Conservation (phyloP, 306 rosid species). For the Cucumis hystrix region DNA sequence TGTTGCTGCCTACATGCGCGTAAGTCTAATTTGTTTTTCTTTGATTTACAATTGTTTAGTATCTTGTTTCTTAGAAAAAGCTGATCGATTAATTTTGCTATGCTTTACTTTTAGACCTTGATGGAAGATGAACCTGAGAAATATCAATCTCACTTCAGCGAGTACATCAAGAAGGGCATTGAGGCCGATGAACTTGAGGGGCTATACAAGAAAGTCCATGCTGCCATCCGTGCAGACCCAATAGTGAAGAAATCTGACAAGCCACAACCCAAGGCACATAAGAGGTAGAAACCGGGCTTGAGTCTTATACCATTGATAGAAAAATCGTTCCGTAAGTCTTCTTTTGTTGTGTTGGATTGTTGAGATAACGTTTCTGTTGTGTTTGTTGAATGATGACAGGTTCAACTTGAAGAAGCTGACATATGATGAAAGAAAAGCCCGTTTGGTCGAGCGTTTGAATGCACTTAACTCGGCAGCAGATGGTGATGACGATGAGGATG, state of each 20-base stretch:
- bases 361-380: not conserved
- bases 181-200: constrained; percentile 50
- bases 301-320: not conserved
- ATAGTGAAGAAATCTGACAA: constrained; percentile 29
- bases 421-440: constrained; percentile 49
- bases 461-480: constrained; percentile 49
- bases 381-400: constrained; percentile 11
- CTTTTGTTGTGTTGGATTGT: not conserved
- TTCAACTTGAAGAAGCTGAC: constrained; percentile 60
- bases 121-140: constrained; percentile 79
- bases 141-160: constrained; percentile 60
- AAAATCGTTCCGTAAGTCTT: not conserved
- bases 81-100: not conserved
- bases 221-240: constrained; percentile 71
- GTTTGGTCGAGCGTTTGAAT: constrained; percentile 36
- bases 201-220: constrained; percentile 72
- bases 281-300: constrained; percentile 26
- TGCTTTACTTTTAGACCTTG: constrained; percentile 20
- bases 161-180: constrained; percentile 48
- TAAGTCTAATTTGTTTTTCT: not conserved
- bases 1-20: constrained; percentile 64
- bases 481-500: constrained; percentile 22
- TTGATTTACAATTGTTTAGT: not conserved
- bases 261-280: constrained; percentile 48
- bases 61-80: not conserved